Conservation (phyloP, 140 eudicot genomes). For the Oenanthe javanica region DNA sequence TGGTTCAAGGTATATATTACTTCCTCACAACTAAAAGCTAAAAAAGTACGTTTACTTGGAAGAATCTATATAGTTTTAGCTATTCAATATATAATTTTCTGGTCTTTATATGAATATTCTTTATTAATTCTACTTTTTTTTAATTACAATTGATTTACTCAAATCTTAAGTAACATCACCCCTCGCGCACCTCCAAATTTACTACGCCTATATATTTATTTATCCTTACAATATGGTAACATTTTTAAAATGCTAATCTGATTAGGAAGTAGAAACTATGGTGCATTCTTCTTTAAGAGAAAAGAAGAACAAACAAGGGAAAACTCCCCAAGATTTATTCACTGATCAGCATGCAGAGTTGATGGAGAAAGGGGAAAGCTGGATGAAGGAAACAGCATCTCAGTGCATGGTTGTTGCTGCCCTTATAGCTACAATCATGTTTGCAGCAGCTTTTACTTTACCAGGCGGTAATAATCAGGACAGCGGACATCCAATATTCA, state of each 20-base stretch:
- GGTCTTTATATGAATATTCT: background rate
- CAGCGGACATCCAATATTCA: constrained; percentile 2
- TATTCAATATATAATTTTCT: background rate
- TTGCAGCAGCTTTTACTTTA: constrained; percentile 20
- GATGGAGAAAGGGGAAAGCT: constrained; percentile 8
- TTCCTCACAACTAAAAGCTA: background rate
- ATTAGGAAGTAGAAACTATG: constrained; percentile 18
- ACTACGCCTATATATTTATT: background rate
- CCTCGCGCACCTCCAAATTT: background rate
- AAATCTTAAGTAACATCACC: background rate
- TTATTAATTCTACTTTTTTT: background rate
- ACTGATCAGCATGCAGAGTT: constrained; percentile 13
- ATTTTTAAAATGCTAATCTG: too few relatives aligned
- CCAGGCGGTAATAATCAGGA: constrained; percentile 15
- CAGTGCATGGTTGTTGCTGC: constrained; percentile 18
- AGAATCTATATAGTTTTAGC: background rate
- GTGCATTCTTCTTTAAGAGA: constrained; percentile 9
- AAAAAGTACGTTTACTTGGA: background rate
- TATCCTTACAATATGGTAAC: background rate
- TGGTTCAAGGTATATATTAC: constrained; percentile 18
- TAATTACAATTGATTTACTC: background rate
- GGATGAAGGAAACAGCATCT: constrained; percentile 19
- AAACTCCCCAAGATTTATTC: constrained; percentile 18
- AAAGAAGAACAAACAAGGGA: constrained; percentile 7
- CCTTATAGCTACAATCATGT: constrained; percentile 18